These are phyloP conservation scores for Eucalyptus regnans DNA, from an alignment of 345 rosid species.

Conservation along the genomic window DNA sequence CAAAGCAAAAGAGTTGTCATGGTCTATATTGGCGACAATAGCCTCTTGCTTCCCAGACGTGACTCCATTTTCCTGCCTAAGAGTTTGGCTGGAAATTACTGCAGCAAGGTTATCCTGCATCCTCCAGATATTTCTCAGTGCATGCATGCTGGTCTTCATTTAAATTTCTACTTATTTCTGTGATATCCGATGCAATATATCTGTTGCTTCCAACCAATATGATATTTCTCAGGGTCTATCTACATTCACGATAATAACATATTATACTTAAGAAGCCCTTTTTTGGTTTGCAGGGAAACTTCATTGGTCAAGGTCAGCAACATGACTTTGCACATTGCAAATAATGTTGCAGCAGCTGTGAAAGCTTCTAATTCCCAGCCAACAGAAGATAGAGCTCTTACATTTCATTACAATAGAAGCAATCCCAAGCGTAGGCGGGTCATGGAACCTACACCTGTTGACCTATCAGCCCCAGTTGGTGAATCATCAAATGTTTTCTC, in stretches of 20 bases:
- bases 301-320: conserved; percentile 91
- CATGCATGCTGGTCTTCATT: not conserved
- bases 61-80: conserved; percentile 69
- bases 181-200: not conserved
- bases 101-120: conserved; percentile 67
- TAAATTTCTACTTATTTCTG: not conserved
- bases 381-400: conserved; percentile 32
- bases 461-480: conserved; percentile 15
- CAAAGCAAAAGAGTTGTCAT: conserved; percentile 88
- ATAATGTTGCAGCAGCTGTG: conserved; percentile 78
- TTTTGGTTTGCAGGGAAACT: conserved; percentile 63
- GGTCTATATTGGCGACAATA: conserved; percentile 93
- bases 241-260: not conserved
- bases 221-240: not conserved
- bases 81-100: conserved; percentile 97
- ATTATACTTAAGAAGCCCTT: not conserved
- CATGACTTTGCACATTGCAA: conserved; percentile 78
- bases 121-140: not conserved
- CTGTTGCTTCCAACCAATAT: not conserved
- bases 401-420: conserved; percentile 77
- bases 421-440: conserved; percentile 86
- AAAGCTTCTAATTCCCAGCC: conserved; percentile 64
- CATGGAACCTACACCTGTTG: conserved; percentile 34
- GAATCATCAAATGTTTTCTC: conserved; percentile 17
- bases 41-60: conserved; percentile 95